These are phyloP conservation scores for Tothia fuscella DNA, from an alignment of 2,329 filamentous ascomycete genomes.

Conservation along the genomic window DNA sequence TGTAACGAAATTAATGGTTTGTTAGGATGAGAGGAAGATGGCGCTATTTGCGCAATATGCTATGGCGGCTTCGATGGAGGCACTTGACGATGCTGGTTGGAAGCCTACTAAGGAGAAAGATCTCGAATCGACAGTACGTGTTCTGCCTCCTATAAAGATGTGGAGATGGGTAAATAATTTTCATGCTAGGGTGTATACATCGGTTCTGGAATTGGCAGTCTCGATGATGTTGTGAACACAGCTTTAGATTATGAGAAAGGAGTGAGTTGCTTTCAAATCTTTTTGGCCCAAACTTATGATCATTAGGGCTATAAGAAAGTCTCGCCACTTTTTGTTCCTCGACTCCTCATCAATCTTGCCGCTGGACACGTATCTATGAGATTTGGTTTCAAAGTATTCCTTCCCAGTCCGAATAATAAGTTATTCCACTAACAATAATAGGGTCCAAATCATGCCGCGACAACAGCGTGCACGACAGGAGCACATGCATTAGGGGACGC, in stretches of 20 bases:
- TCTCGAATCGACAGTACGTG: constrained; percentile 55
- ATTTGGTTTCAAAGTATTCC: constrained; percentile 56
- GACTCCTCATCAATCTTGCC: constrained; percentile 85
- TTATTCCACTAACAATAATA: neutral
- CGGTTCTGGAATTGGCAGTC: constrained; percentile 88
- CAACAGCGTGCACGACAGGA: constrained; percentile 92
- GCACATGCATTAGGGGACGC: constrained; percentile 92
- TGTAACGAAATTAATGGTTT: too few relatives aligned
- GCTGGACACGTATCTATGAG: constrained; percentile 93
- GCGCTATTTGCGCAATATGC: constrained; percentile 90
- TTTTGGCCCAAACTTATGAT: constrained; percentile 29
- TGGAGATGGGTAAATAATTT: neutral
- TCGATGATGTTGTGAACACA: constrained; percentile 81
- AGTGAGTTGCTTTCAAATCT: constrained; percentile 38
- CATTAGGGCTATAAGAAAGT: constrained; percentile 92
- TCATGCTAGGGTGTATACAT: constrained; percentile 63
- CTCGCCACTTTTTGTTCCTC: constrained; percentile 85
- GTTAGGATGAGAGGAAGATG: constrained; percentile 68
- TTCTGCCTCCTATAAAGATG: neutral
- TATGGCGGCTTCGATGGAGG: constrained; percentile 75
- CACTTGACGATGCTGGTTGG: constrained; percentile 73
- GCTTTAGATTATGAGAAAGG: constrained; percentile 62
- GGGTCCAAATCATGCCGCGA: constrained; percentile 84
- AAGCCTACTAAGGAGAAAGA: constrained; percentile 47
- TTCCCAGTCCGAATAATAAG: neutral